A percentile compares a stretch with the other conserved stretches of the same genome.
Evolutionary conservation across 257 asterid genomes (phyloP).

Genomic region (Solanum tarijense): DNA sequence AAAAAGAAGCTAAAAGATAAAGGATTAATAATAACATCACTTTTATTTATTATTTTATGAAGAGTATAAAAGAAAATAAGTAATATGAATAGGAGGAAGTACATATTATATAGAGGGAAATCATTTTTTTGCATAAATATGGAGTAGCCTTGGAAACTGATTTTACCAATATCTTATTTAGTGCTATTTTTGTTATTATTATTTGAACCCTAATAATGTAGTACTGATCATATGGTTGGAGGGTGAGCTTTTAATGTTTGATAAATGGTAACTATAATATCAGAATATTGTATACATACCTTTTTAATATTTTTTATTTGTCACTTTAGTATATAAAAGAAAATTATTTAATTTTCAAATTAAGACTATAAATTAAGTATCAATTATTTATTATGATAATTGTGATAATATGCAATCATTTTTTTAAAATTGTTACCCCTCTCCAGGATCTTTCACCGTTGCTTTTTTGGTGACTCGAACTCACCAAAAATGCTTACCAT

Average conservation of each 20-base stretch:
- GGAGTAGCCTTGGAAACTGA: background rate
- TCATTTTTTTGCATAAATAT: background rate
- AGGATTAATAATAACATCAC: background rate
- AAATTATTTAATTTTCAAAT: no score
- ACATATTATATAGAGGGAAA: background rate
- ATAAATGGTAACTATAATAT: background rate
- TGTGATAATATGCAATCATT: no score
- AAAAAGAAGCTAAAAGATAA: no score
- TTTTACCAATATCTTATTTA: background rate
- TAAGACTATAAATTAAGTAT: no score
- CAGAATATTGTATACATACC: background rate
- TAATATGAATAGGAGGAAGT: background rate
- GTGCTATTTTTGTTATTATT: background rate
- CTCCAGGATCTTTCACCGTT: no score
- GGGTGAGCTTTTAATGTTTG: background rate
- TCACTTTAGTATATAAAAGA: no score
- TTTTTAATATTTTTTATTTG: background rate
- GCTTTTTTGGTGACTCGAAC: no score
- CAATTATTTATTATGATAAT: background rate
- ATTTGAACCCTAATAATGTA: background rate
- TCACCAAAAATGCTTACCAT: fast-evolving
- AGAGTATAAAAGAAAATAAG: background rate
- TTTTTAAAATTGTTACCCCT: no score
- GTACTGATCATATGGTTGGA: background rate
- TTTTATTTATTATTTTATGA: no score